These are phyloP conservation scores for Epichloe amarillans DNA, from an alignment of 2,329 filamentous ascomycete genomes.

Conservation along the genomic window DNA sequence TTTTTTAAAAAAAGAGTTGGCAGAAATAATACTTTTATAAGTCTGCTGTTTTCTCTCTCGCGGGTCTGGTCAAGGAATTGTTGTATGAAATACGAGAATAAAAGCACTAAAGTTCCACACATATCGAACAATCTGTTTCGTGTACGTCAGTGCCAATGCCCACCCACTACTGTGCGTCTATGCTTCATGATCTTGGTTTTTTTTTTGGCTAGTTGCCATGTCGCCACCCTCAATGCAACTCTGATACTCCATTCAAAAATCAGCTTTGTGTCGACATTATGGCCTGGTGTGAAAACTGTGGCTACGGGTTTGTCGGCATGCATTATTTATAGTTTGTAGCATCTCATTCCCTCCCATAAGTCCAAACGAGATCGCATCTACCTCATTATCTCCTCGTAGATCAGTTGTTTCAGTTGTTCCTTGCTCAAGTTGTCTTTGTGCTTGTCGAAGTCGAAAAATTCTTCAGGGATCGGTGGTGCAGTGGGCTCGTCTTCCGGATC, in stretches of 20 bases:
- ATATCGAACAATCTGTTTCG: neutral
- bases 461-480: slow-evolving; percentile 89
- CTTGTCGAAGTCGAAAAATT: slow-evolving; percentile 99
- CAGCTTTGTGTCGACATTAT: neutral
- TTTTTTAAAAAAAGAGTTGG: no score
- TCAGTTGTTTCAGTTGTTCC: slow-evolving; percentile 93
- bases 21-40: no score
- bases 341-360: neutral
- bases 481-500: slow-evolving; percentile 97
- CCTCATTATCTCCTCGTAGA: slow-evolving; percentile 91
- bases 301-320: neutral
- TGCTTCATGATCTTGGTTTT: neutral
- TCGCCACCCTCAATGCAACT: neutral
- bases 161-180: neutral
- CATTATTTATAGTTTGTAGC: neutral
- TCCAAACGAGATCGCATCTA: slow-evolving; percentile 15
- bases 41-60: neutral
- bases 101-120: neutral
- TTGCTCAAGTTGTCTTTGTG: slow-evolving; percentile 98
- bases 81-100: neutral
- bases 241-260: neutral
- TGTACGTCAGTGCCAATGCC: neutral
- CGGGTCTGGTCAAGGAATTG: neutral
- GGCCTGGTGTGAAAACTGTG: neutral
- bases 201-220: neutral